These are phyloP conservation scores for Backusella tarrabulga DNA, from an alignment of 192 early-diverging fungal genomes.

Conservation along the genomic window DNA sequence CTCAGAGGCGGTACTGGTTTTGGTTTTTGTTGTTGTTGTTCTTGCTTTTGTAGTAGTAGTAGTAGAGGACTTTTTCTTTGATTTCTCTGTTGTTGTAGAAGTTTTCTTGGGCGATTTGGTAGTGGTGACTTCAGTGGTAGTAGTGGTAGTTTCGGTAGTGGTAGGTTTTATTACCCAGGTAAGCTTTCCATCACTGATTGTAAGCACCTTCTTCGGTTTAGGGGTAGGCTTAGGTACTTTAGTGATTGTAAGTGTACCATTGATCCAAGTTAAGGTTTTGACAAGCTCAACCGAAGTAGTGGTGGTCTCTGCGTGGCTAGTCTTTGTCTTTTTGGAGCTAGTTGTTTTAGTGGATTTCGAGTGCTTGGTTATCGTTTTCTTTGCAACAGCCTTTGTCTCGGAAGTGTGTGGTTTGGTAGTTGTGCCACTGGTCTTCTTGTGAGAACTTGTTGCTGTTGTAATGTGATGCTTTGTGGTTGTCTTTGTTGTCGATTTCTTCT, in stretches of 20 bases:
- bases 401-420: neutral
- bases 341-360: neutral
- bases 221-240: neutral
- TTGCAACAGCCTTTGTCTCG: neutral
- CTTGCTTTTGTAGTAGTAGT: neutral
- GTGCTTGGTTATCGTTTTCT: neutral
- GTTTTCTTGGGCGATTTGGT: neutral
- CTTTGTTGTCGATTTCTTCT: neutral
- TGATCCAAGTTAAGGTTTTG: slow-evolving; percentile 7
- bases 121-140: neutral
- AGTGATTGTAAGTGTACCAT: neutral
- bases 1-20: neutral
- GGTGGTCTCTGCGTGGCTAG: neutral
- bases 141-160: neutral
- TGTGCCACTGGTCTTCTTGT: neutral
- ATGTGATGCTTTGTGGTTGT: neutral
- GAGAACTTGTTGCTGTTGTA: neutral
- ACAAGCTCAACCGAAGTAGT: slow-evolving; percentile 1
- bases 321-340: neutral
- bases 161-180: neutral
- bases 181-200: neutral
- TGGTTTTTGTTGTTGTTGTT: neutral
- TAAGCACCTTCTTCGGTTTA: neutral
- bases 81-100: neutral
- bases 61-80: neutral